Percentiles rank a stretch among this genome's conserved stretches.
These are phyloP conservation scores for Cyanodermella asteris DNA, from an alignment of 2,329 filamentous ascomycete genomes.

Conservation along the genomic window DNA sequence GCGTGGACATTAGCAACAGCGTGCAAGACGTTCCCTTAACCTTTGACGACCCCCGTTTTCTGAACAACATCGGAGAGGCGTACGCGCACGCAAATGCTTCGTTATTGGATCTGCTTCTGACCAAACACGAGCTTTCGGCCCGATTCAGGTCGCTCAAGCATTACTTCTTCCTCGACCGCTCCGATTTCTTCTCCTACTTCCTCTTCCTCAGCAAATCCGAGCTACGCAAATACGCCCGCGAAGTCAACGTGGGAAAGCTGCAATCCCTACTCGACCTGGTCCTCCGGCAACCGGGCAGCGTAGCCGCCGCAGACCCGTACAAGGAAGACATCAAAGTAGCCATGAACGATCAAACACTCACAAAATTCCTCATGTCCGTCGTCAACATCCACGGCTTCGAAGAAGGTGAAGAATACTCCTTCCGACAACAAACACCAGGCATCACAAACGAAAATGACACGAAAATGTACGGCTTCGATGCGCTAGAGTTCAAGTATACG, in stretches of 20 bases:
- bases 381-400: conserved; percentile 94
- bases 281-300: conserved; percentile 82
- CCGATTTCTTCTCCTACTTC: conserved; percentile 96
- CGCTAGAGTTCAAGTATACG: conserved; percentile 77
- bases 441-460: conserved; percentile 51
- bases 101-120: conserved; percentile 71
- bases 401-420: conserved; percentile 45
- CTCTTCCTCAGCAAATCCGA: conserved; percentile 79
- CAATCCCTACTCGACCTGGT: conserved; percentile 92
- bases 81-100: conserved; percentile 93
- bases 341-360: conserved; percentile 87
- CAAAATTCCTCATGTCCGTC: conserved; percentile 84
- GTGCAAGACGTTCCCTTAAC: conserved; percentile 74
- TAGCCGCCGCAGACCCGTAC: conserved; percentile 85
- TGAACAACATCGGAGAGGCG: conserved; percentile 88
- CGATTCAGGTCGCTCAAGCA: conserved; percentile 83
- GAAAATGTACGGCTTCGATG: conserved; percentile 75
- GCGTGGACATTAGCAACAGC: conserved; percentile 78
- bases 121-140: conserved; percentile 74
- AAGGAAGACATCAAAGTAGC: conserved; percentile 96
- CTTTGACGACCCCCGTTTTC: conserved; percentile 76
- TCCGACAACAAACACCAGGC: conserved; percentile 52
- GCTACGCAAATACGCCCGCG: conserved; percentile 68
- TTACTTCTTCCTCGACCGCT: conserved; percentile 96
- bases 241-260: conserved; percentile 77